Conservation (phyloP, 1,284 basidiomycete species). For the Heterobasidion parviporum region DNA sequence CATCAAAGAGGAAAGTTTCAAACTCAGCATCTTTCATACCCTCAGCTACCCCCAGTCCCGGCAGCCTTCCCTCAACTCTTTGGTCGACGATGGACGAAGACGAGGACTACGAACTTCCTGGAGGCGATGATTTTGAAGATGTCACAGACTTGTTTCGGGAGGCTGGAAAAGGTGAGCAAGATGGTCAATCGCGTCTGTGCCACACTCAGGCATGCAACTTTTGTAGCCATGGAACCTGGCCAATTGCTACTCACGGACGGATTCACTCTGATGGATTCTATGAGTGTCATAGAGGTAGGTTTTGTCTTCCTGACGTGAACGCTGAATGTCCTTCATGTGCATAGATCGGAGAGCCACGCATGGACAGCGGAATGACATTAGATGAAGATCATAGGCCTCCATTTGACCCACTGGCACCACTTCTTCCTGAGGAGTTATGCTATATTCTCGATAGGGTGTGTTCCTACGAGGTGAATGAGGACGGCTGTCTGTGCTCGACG, state of each 20-base stretch:
- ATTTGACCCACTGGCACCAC: constrained; percentile 59
- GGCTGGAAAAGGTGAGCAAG: constrained; percentile 45
- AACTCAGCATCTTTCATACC: constrained; percentile 1
- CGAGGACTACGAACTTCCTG: constrained; percentile 28
- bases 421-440: constrained; percentile 72
- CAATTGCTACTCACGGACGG: constrained; percentile 62
- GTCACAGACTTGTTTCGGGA: constrained; percentile 48
- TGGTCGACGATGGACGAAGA: background rate
- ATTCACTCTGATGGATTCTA: constrained; percentile 75
- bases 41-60: background rate
- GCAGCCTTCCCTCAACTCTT: background rate
- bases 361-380: constrained; percentile 74
- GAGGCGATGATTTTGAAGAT: constrained; percentile 50
- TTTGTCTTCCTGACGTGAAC: constrained; percentile 2
- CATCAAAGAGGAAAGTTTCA: constrained; percentile 1
- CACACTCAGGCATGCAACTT: background rate
- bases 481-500: constrained; percentile 1
- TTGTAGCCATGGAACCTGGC: constrained; percentile 56
- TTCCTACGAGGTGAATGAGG: constrained; percentile 72
- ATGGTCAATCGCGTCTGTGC: background rate
- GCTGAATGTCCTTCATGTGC: constrained; percentile 9
- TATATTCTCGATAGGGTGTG: constrained; percentile 82
- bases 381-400: constrained; percentile 32
- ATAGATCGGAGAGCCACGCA: constrained; percentile 83
- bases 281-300: constrained; percentile 81